These are phyloP conservation scores for Orychophragmus violaceus DNA, from an alignment of 345 rosid species.

Conservation along the genomic window DNA sequence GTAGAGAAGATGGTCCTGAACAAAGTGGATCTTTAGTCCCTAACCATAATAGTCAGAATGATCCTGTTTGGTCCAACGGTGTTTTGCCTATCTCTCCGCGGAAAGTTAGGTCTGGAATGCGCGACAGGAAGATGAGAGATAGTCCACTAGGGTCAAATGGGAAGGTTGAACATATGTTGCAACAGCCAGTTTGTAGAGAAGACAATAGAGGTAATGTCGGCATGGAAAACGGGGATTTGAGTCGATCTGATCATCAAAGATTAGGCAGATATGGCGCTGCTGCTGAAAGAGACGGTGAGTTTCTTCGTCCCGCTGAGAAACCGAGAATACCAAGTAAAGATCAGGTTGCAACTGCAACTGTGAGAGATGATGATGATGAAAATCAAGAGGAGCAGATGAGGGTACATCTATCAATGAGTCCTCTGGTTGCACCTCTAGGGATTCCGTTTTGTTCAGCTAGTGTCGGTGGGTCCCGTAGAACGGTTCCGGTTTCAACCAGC, in stretches of 20 bases:
- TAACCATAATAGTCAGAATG: slow-evolving; percentile 51
- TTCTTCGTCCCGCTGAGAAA: slow-evolving; percentile 37
- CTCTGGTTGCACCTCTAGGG: slow-evolving; percentile 74
- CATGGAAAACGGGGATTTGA: slow-evolving; percentile 64
- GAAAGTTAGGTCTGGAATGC: slow-evolving; percentile 63
- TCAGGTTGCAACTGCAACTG: slow-evolving; percentile 28
- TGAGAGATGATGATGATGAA: slow-evolving; percentile 37
- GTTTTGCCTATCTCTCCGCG: slow-evolving; percentile 45
- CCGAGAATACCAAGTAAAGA: slow-evolving; percentile 35
- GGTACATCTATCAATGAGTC: slow-evolving; percentile 37
- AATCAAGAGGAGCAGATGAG: slow-evolving; percentile 46
- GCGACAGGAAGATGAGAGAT: slow-evolving; percentile 71
- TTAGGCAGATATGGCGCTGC: slow-evolving; percentile 46
- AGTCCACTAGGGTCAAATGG: slow-evolving; percentile 82
- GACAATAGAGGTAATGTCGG: slow-evolving; percentile 39
- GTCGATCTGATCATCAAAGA: slow-evolving; percentile 60
- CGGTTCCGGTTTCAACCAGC: slow-evolving; percentile 35
- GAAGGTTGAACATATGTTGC: slow-evolving; percentile 53
- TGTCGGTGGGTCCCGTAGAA: slow-evolving; percentile 49
- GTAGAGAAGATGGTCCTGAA: slow-evolving; percentile 28
- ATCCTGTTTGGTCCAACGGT: slow-evolving; percentile 72
- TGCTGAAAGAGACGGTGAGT: slow-evolving; percentile 47
- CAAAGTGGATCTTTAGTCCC: slow-evolving; percentile 48
- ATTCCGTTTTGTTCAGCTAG: slow-evolving; percentile 72
- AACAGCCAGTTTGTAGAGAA: slow-evolving; percentile 45